A percentile compares a stretch with the other conserved stretches of the same genome.
Conservation (phyloP, 192 early-diverging fungal species). For the Entomortierella beljakovae region DNA sequence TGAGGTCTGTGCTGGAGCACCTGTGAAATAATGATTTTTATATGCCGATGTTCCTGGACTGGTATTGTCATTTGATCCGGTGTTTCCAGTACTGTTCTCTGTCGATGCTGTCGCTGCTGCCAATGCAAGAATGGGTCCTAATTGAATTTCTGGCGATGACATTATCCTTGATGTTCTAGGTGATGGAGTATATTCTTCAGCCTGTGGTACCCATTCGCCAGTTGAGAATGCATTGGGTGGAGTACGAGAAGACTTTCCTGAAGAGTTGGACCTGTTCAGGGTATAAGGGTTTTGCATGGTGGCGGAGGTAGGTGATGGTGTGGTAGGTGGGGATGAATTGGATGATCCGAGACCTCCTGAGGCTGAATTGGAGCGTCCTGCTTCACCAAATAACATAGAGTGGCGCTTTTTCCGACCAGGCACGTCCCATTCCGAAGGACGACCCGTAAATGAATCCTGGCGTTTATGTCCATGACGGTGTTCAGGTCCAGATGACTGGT, state of each 20-base stretch:
- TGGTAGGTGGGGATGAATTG: neutral
- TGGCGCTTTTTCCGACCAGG: conserved; percentile 31
- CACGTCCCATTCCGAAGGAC: conserved; percentile 48
- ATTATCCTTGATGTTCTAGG: conserved; percentile 37
- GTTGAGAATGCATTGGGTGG: neutral
- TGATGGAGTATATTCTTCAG: conserved; percentile 4
- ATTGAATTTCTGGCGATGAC: conserved; percentile 41
- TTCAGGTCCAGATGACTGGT: neutral
- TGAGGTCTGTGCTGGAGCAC: too few species aligned
- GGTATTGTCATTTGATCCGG: too few species aligned
- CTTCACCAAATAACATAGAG: conserved; percentile 43
- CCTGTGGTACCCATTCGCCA: conserved; percentile 6
- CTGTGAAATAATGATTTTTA: too few species aligned
- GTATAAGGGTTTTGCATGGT: neutral
- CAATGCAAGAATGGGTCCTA: conserved; percentile 8
- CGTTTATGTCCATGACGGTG: neutral
- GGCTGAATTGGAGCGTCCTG: conserved; percentile 15
- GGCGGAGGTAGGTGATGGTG: conserved; percentile 8
- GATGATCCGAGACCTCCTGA: neutral
- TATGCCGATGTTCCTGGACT: too few species aligned
- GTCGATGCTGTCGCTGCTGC: neutral
- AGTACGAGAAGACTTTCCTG: neutral
- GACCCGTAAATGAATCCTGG: conserved; percentile 27
- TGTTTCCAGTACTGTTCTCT: too few species aligned
- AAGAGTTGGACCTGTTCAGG: conserved; percentile 3